These are phyloP conservation scores for Scalesia atractyloides DNA, from an alignment of 129 eudicot genomes.

Conservation along the genomic window DNA sequence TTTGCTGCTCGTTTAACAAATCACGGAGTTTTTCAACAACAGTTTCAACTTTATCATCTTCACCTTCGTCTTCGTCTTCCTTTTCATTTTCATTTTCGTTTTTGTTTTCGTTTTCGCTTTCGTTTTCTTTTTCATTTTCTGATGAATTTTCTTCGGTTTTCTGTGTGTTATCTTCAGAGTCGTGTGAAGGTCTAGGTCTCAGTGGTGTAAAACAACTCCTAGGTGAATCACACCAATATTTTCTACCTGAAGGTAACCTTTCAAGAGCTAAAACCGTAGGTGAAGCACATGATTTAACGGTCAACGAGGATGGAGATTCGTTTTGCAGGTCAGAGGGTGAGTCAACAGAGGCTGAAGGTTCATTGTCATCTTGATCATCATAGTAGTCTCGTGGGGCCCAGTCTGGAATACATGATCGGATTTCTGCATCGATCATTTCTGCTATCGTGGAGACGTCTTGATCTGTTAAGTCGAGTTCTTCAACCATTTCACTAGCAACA, in stretches of 20 bases:
- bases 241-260: slow-evolving; percentile 76
- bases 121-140: slow-evolving; percentile 19
- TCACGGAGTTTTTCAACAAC: slow-evolving; percentile 53
- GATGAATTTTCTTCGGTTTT: slow-evolving; percentile 35
- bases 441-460: slow-evolving; percentile 73
- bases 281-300: slow-evolving; percentile 34
- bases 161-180: slow-evolving; percentile 34
- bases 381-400: slow-evolving; percentile 59
- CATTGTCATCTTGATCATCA: slow-evolving; percentile 38
- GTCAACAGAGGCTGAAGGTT: slow-evolving; percentile 37
- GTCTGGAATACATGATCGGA: slow-evolving; percentile 66
- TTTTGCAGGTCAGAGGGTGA: slow-evolving; percentile 38
- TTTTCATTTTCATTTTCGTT: background rate
- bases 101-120: slow-evolving; percentile 19
- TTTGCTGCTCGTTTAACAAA: slow-evolving; percentile 62
- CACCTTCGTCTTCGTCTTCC: slow-evolving; percentile 29
- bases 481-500: slow-evolving; percentile 96
- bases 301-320: slow-evolving; percentile 43
- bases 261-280: slow-evolving; percentile 49
- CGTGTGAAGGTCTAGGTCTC: slow-evolving; percentile 49
- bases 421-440: slow-evolving; percentile 76
- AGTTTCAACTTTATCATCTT: slow-evolving; percentile 37
- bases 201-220: slow-evolving; percentile 58
- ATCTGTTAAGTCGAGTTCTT: slow-evolving; percentile 70
- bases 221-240: slow-evolving; percentile 80